A percentile compares a stretch with the other conserved stretches of the same genome.
Conservation (phyloP, 371 early-diverging fungal genomes). For the Rhizopus arrhizus region DNA sequence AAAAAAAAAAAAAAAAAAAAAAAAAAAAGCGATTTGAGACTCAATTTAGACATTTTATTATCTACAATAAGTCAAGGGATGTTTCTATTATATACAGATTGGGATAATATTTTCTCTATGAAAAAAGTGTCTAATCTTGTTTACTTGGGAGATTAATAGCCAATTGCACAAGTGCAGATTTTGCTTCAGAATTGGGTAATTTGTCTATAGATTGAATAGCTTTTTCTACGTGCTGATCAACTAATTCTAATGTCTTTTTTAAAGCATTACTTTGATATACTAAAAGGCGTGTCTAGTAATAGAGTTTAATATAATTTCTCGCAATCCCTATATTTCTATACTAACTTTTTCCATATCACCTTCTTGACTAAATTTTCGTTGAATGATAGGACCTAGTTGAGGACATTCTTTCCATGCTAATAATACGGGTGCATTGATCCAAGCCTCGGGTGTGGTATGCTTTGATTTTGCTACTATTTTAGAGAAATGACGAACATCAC, state of each 20-base stretch:
- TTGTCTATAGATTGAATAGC: conserved; percentile 61
- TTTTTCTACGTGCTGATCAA: conserved; percentile 57
- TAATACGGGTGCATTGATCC: conserved; percentile 92
- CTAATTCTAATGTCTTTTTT: conserved; percentile 61
- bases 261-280: conserved; percentile 75
- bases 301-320: neutral
- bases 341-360: conserved; percentile 67
- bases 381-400: conserved; percentile 78
- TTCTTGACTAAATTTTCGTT: conserved; percentile 74
- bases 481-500: conserved; percentile 91
- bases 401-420: conserved; percentile 90
- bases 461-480: conserved; percentile 68
- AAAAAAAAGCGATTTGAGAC: neutral
- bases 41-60: no score
- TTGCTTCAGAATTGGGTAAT: conserved; percentile 70
- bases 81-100: conserved; percentile 7
- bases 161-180: conserved; percentile 66
- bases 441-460: conserved; percentile 84
- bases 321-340: no score
- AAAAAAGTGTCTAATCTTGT: conserved; percentile 16
- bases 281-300: conserved; percentile 60
- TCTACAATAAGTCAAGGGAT: no score
- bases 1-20: conserved; percentile 11
- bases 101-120: neutral
- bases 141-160: conserved; percentile 53